Conservation (phyloP, 1,284 basidiomycete species). For the Rhodotorula sp. region DNA sequence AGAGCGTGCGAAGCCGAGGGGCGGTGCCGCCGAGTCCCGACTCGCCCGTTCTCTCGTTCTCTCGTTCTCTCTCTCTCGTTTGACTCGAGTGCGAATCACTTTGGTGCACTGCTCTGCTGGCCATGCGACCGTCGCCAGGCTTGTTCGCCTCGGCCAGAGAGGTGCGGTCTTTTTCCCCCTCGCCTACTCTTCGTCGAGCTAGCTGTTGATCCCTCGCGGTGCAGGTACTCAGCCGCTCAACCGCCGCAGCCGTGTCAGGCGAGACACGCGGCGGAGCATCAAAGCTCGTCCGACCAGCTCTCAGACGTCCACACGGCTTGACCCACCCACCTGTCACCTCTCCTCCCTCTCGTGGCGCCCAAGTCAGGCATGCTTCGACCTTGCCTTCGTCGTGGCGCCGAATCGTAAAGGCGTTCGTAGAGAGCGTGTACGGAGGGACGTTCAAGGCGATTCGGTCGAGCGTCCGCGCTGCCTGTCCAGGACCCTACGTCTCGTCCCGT, state of each 20-base stretch:
- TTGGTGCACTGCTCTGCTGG: too few relatives aligned
- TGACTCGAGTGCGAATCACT: background rate
- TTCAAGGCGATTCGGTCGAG: slow-evolving; percentile 22
- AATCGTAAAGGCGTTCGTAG: slow-evolving; percentile 4
- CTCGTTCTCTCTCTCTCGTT: background rate
- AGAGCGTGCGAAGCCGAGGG: too few relatives aligned
- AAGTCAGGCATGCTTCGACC: background rate
- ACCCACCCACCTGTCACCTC: slow-evolving; percentile 4
- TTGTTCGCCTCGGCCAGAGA: slow-evolving; percentile 13
- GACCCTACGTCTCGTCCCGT: slow-evolving; percentile 15
- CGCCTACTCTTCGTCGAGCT: background rate
- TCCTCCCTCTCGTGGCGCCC: background rate
- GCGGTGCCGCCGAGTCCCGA: too few relatives aligned
- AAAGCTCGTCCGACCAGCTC: slow-evolving; percentile 5
- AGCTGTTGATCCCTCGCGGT: too few relatives aligned
- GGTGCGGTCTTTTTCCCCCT: slow-evolving; percentile 1
- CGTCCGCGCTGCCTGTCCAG: slow-evolving; percentile 6
- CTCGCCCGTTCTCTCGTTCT: too few relatives aligned
- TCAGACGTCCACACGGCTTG: slow-evolving; percentile 5
- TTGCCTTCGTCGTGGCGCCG: slow-evolving; percentile 16
- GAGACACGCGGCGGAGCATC: slow-evolving; percentile 15
- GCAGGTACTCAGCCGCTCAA: slow-evolving; percentile 16
- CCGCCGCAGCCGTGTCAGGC: background rate
- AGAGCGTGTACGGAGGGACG: slow-evolving; percentile 20
- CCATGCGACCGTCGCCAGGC: slow-evolving; percentile 11